Evolutionary conservation across 352 stramenopile species (phyloP), one percentile per base, ranked within the genome.

Genomic region (Globisporangium barbulae): DNA sequence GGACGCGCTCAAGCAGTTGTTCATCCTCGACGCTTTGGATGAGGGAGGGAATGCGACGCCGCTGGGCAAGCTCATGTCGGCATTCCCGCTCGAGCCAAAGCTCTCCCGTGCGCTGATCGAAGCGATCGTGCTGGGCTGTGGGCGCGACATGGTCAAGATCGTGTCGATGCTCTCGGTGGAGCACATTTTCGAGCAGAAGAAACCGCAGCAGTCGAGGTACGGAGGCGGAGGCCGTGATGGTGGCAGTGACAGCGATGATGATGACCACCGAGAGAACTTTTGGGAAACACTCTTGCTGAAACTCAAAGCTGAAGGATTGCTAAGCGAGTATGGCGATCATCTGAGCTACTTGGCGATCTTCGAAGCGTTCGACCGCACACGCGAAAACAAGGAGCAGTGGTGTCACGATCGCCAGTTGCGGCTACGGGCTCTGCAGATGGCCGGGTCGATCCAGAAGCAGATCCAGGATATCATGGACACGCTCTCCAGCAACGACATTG

Each of bases 101-200:
- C 75, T 87, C 15, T 81, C 81, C 0, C 70, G 80, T 22, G 78
- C 77, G 30, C 59, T 97, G 35, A 71, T 96, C 15, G 80, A 91
- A 44, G 81, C 83, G 0, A 62, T 91, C 17, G 47, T 69, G 15
- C 60, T 91, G 3, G 69, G 74, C 12, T 96, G 88, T 57, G 77
- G 59, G 30, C 67, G 63, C 5, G 85, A 94, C 28, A 86, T 91
- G 74, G 77, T 83, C 17, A 64, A 73, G 44, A 74, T 96, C 9
- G 85, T 91, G 17, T 75, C 88, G 9, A 96, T 97, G 90, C 74
- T 96, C 21, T 93, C 81, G 25, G 83, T 88, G 1, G 90, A 97
- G 42, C 87, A 81, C 37, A 64, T 95, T 13, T 95, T 94, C 53
- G 60, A 78, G 37, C 70, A 81, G 8, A 61, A 66, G 63, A 60